Percentiles rank a stretch among this genome's conserved stretches.
phyloP scores from a whole-genome alignment of 495 filamentous ascomycete genomes.

The Penicillium waksmanii region DNA sequence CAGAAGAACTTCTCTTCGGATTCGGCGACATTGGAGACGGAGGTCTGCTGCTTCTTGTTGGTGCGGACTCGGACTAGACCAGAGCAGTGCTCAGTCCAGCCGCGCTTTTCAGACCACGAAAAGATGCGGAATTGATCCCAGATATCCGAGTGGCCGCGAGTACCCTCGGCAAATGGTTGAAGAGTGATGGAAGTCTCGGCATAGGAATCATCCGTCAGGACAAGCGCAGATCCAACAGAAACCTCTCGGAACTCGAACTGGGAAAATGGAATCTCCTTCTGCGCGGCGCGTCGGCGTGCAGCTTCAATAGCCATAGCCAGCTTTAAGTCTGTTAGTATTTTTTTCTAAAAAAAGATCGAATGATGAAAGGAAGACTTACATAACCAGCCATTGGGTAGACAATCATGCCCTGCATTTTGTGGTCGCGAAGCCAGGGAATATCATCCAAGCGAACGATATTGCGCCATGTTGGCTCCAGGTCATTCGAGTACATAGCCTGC shows the following conservation, averaged over 20 bases:
- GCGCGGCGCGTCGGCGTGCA: conserved; percentile 29
- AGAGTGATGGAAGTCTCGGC: conserved; percentile 46
- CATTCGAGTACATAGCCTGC: conserved; percentile 33
- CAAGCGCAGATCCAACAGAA: conserved; percentile 42
- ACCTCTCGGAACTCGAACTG: conserved; percentile 44
- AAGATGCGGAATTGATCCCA: conserved; percentile 45
- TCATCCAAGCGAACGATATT: conserved; percentile 48
- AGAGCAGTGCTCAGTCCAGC: conserved; percentile 42
- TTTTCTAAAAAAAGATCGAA: too few relatives aligned
- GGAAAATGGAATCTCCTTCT: conserved; percentile 19
- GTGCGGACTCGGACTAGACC: conserved; percentile 28
- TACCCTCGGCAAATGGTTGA: conserved; percentile 42
- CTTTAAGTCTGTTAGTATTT: conserved; percentile 14
- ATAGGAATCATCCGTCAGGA: conserved; percentile 44
- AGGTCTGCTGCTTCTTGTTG: conserved; percentile 20
- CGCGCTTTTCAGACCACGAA: conserved; percentile 34
- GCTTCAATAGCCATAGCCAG: conserved; percentile 55
- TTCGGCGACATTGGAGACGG: conserved; percentile 20
- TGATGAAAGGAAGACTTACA: conserved; percentile 24
- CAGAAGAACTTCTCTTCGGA: conserved; percentile 18
- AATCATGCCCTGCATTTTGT: conserved; percentile 47
- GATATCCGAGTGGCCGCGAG: conserved; percentile 37
- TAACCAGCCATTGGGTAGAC: conserved; percentile 56
- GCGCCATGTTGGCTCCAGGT: conserved; percentile 48
- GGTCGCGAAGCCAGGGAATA: conserved; percentile 56